phyloP scores from a whole-genome alignment of 73 alveolate genomes.

The Stentor roeselii region DNA sequence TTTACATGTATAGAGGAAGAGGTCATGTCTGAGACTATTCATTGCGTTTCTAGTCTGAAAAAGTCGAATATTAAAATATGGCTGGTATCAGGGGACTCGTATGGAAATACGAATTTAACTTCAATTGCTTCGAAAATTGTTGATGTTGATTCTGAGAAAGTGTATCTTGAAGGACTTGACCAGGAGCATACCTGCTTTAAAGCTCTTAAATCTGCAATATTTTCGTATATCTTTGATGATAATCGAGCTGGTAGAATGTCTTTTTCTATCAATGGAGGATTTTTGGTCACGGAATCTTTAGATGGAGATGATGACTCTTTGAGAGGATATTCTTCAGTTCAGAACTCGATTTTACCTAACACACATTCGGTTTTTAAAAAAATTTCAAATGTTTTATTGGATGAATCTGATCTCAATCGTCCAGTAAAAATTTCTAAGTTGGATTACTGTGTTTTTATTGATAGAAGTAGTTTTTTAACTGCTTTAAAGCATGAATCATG shows the following conservation, averaged over 20 bases:
- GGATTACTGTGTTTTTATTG: neutral
- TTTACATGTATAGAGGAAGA: neutral
- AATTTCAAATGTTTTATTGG: neutral
- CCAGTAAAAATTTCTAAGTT: neutral
- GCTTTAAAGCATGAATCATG: neutral
- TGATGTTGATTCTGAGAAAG: neutral
- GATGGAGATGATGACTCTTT: neutral
- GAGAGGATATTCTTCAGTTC: neutral
- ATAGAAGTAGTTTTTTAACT: conserved; percentile 3
- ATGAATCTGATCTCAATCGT: neutral
- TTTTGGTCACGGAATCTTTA: neutral
- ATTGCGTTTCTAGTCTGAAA: neutral
- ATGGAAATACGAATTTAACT: neutral
- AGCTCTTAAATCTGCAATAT: neutral
- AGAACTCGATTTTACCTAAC: no score
- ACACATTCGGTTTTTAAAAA: neutral
- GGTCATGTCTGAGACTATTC: neutral
- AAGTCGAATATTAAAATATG: neutral
- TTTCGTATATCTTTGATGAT: neutral
- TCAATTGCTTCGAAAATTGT: neutral
- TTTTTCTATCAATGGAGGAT: neutral
- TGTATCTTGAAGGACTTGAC: neutral
- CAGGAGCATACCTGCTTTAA: neutral
- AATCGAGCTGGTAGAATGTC: neutral
- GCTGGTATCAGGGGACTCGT: neutral